Base-by-base conservation (phyloP, 208 protist species). In the Trichomonas gallinae region DNA sequence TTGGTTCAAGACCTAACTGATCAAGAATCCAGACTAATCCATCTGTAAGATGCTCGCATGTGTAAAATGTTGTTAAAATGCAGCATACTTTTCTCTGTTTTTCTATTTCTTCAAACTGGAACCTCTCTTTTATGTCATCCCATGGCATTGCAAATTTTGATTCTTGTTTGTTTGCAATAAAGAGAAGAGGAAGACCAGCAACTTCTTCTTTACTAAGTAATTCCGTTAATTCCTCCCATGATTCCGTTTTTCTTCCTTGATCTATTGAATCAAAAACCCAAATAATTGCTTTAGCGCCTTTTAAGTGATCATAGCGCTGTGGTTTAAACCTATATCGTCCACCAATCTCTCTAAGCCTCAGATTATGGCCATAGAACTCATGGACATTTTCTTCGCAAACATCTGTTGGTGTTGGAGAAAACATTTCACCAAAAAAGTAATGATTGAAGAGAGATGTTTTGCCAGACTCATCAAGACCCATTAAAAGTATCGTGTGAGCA, bases 191-290 rank as follows among this genome's bases (percentile, higher is more conserved):
- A 31, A 89, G 23, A 21, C 9, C 17, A 8, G 13, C 83, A 46
- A 89, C 17, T 44, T 23, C 13, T 89, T 44, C 17, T 44, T 48
- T 23, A 46, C 40, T 46, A 4, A 89, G 40, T 46, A 89, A 4
- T 31, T 89, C 40, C 3, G 31, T 38, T 10, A 89, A 31, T 89
- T 89, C 40, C 31, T 89, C 83, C 17, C 10, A 44, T 46, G 83
- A 89, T 89, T 89, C 83, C n/a, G 40, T 46, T 48, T 23, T 40
- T 48, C 83, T n/a, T 0, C 40, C 34, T 89, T 40, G 23, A 31
- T 89, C 83, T 31, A 89, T 89, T 10, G 40, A 48, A 46, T 89
- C 83, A 48, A 89, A n/a, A 89, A 89, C 83, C 83, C 83, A 89
- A 46, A 89, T 89, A 44, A 89, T 44, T 10, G 83, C 83, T 46